Evolutionary conservation across 306 rosid species (phyloP).

Genomic region (Medicago ruthenica): DNA sequence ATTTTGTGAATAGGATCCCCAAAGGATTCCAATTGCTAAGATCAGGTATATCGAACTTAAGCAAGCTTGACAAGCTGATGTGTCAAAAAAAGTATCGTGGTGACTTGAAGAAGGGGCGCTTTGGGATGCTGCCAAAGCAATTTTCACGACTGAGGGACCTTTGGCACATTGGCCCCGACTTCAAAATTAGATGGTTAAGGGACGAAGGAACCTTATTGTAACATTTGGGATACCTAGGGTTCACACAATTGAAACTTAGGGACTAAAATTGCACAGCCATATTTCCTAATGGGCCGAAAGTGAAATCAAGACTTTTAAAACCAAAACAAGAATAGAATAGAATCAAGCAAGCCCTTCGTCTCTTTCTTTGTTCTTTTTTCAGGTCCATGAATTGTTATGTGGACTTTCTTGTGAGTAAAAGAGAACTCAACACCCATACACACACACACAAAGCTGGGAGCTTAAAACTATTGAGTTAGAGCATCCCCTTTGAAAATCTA

Average conservation of each 20-base stretch:
- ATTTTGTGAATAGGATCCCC: background rate
- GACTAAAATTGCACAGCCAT: background rate
- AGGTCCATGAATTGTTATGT: background rate
- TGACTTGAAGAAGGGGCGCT: background rate
- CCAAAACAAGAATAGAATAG: conserved; percentile 12
- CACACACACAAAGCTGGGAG: background rate
- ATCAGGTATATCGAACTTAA: too few relatives aligned
- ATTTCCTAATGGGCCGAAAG: background rate
- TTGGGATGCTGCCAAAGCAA: background rate
- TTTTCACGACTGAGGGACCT: background rate
- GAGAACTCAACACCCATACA: background rate
- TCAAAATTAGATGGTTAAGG: background rate
- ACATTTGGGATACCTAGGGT: background rate
- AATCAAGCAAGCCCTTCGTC: conserved; percentile 17
- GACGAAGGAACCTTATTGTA: background rate
- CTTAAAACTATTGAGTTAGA: conserved; percentile 21
- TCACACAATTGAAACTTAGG: background rate
- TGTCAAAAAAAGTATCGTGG: too few relatives aligned
- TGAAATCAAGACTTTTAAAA: background rate
- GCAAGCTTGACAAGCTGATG: too few relatives aligned
- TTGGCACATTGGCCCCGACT: background rate
- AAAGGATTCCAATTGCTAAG: too few relatives aligned
- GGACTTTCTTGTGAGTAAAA: background rate
- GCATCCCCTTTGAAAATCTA: background rate
- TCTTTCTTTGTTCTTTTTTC: background rate